Conservation (phyloP, 306 rosid species). For the Quercus robur region DNA sequence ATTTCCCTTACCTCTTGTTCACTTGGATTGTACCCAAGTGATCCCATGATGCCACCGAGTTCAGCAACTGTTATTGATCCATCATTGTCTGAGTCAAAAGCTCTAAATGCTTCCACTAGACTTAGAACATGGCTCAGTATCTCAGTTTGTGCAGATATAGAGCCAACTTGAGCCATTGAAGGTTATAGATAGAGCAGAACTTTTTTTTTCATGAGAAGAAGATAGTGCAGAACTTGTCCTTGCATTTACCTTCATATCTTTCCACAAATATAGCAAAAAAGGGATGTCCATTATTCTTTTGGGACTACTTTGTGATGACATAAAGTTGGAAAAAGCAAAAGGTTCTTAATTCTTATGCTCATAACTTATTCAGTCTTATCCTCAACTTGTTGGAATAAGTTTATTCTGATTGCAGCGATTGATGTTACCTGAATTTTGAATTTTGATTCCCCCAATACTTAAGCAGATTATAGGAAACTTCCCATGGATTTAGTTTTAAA, state of each 20-base stretch:
- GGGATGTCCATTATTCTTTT: background rate
- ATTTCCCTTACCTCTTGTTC: constrained; percentile 54
- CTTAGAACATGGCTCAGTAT: constrained; percentile 42
- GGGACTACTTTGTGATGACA: background rate
- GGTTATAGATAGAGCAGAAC: background rate
- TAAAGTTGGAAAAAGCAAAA: background rate
- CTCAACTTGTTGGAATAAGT: constrained; percentile 11
- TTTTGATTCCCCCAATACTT: background rate
- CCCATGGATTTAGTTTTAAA: too few species aligned
- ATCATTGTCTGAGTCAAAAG: constrained; percentile 66
- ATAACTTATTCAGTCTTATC: constrained; percentile 25
- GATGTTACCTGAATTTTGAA: background rate
- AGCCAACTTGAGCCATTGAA: constrained; percentile 40
- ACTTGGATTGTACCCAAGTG: constrained; percentile 57
- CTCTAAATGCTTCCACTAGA: constrained; percentile 57
- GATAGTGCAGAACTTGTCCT: background rate
- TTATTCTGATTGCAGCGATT: background rate
- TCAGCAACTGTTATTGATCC: constrained; percentile 51
- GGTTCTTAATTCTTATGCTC: constrained; percentile 26
- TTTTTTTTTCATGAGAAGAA: too few species aligned
- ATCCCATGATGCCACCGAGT: constrained; percentile 61
- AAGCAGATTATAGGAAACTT: too few species aligned
- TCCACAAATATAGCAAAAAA: constrained; percentile 15
- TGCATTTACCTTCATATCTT: background rate
- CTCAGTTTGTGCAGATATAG: constrained; percentile 53